Base-by-base conservation (phyloP, 306 rosid species). In the Castanea sativa region DNA sequence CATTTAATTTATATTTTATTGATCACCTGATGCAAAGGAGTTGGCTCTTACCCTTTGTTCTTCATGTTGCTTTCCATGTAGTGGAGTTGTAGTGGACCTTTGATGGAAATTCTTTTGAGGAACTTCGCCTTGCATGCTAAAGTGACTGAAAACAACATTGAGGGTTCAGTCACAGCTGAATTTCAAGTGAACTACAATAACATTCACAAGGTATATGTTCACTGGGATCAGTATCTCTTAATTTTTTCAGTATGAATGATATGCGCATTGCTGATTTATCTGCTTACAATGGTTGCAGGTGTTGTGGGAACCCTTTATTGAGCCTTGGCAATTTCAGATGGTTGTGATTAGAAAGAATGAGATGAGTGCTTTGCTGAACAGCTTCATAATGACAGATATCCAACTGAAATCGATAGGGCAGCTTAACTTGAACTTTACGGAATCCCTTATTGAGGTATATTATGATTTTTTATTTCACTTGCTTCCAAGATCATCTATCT, bases 1-100 rank as follows among this genome's bases (percentile, higher is more conserved):
- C 23, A 3, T 78, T 29, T 43, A n/a, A 9, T 35, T 35, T 32
- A 19, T 27, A 5, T 57, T 70, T 78, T 35, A 52, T 45, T 20
- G 38, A 57, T 45, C 51, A 79, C 52, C 71, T 38, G 53, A 27
- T 55, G 11, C 32, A 16, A 29, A 11, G 45, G 23, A 10, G 43
- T 12, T 19, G 18, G 5, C 18, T 53, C 43, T 41, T 69, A 43
- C 3, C 60, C 55, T 16, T 27, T 51, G 29, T 74, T 12, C 35
- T 57, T 29, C 14, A 30, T 33, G 19, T 38, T 81, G 74, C 69
- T 80, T 68, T 84, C 80, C 55, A 67, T 80, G 69, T 79, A 95
- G 99, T 92, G 97, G 98, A 91, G 91, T 82, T 87, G 89, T 82
- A 89, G 91, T 77, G 94, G 95, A 79, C 93, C 99, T 8, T 90